Conservation (phyloP, 164 flowering plant species). For the Aristolochia contorta region DNA sequence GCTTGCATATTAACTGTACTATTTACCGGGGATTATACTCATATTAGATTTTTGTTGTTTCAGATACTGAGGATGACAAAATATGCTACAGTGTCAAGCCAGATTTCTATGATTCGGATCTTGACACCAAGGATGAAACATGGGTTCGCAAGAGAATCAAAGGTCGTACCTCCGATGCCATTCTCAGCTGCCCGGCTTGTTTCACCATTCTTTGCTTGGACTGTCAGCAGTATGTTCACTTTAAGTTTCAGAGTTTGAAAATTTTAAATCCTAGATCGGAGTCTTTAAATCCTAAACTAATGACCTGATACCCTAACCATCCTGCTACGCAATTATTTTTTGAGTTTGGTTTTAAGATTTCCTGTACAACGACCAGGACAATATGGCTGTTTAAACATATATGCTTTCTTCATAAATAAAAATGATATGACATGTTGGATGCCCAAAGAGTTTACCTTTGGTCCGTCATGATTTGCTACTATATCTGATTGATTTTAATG, state of each 20-base stretch:
- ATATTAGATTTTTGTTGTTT: constrained; percentile 1
- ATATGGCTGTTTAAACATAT: too few species aligned
- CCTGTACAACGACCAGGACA: too few species aligned
- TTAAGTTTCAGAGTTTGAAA: neutral
- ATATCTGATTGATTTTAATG: too few species aligned
- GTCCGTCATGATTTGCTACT: too few species aligned
- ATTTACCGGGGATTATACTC: too few species aligned
- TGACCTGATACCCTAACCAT: neutral
- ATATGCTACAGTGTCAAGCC: constrained; percentile 74
- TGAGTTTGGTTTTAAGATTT: too few species aligned
- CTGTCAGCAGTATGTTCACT: constrained; percentile 57
- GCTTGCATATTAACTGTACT: too few species aligned
- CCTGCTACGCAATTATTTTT: too few species aligned
- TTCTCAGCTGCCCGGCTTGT: constrained; percentile 88
- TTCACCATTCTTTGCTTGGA: constrained; percentile 81
- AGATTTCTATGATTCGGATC: constrained; percentile 62
- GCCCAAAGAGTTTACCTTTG: too few species aligned
- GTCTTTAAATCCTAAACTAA: too few species aligned
- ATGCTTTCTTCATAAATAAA: too few species aligned
- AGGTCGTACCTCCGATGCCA: constrained; percentile 62
- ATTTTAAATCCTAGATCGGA: neutral
- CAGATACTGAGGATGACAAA: constrained; percentile 79
- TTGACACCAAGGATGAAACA: constrained; percentile 58
- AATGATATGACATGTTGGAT: too few species aligned
- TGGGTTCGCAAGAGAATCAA: constrained; percentile 57